A percentile compares a stretch with the other conserved stretches of the same genome.
Conservation (phyloP, 73 alveolate species). For the Paramecium octaurelia region DNA sequence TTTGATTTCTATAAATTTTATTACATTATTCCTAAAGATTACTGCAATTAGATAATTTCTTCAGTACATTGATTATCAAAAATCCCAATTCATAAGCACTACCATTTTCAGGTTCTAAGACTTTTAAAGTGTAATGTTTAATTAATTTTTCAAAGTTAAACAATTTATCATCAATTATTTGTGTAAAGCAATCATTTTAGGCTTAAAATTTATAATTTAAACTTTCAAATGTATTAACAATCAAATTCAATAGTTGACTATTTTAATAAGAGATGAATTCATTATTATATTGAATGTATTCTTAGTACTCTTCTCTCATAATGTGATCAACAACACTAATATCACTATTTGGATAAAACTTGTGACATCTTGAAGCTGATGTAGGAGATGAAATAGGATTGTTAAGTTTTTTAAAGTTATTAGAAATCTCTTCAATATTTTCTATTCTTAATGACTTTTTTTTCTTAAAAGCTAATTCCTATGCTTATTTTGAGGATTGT, state of each 20-base stretch:
- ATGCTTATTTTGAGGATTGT: background rate
- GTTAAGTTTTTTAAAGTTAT: background rate
- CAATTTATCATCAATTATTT: background rate
- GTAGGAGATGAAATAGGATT: conserved; percentile 33
- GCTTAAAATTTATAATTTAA: background rate
- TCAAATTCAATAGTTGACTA: background rate
- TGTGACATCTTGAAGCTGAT: background rate
- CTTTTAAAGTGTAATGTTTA: background rate
- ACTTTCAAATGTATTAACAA: background rate
- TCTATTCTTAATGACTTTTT: background rate
- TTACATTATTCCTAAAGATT: background rate
- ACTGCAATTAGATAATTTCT: background rate
- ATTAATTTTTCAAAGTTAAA: background rate
- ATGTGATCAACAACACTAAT: background rate
- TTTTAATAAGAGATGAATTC: background rate
- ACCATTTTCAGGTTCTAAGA: background rate
- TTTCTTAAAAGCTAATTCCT: background rate
- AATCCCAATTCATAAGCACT: conserved; percentile 20
- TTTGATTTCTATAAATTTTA: background rate
- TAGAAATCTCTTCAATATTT: background rate
- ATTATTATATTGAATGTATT: background rate
- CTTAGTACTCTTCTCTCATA: background rate
- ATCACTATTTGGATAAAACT: conserved; percentile 45
- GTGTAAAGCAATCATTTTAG: background rate
- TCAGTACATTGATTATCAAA: background rate